Conservation (phyloP, 140 eudicot genomes). For the Senecio squalidus region DNA sequence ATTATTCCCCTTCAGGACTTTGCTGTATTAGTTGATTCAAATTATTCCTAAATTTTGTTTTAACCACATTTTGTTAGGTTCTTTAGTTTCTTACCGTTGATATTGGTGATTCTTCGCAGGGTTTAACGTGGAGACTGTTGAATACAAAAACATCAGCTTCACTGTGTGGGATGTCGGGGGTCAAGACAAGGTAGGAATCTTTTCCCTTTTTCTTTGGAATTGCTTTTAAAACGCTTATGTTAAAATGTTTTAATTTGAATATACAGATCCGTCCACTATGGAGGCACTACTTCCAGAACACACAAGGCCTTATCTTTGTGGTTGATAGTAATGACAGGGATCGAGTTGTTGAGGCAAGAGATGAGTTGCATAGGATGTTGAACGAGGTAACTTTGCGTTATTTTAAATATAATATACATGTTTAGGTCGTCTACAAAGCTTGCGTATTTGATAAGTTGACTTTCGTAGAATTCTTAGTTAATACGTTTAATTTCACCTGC, state of each 20-base stretch:
- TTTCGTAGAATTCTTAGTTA: background rate
- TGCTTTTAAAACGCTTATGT: background rate
- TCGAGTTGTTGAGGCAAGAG: slow-evolving; percentile 63
- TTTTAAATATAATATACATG: background rate
- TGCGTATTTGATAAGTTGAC: background rate
- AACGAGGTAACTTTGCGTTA: slow-evolving; percentile 34
- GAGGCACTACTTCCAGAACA: slow-evolving; percentile 61
- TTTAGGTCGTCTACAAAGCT: background rate
- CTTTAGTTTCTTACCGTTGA: slow-evolving; percentile 2
- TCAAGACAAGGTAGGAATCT: slow-evolving; percentile 53
- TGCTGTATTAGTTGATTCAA: no score
- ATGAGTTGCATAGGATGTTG: slow-evolving; percentile 57
- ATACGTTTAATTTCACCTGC: slow-evolving; percentile 1
- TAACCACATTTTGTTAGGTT: background rate
- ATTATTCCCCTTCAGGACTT: no score
- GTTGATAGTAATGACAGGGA: slow-evolving; percentile 62
- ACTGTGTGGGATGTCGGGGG: slow-evolving; percentile 80
- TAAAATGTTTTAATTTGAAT: no score
- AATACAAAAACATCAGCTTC: slow-evolving; percentile 68
- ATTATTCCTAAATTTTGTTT: background rate
- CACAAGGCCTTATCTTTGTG: slow-evolving; percentile 59
- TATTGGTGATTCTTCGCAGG: slow-evolving; percentile 31
- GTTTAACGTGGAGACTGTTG: slow-evolving; percentile 61
- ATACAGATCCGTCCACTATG: slow-evolving; percentile 51
- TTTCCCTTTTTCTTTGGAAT: no score